Evolutionary conservation across 257 asterid species (phyloP).

Genomic region (Rhazya stricta): DNA sequence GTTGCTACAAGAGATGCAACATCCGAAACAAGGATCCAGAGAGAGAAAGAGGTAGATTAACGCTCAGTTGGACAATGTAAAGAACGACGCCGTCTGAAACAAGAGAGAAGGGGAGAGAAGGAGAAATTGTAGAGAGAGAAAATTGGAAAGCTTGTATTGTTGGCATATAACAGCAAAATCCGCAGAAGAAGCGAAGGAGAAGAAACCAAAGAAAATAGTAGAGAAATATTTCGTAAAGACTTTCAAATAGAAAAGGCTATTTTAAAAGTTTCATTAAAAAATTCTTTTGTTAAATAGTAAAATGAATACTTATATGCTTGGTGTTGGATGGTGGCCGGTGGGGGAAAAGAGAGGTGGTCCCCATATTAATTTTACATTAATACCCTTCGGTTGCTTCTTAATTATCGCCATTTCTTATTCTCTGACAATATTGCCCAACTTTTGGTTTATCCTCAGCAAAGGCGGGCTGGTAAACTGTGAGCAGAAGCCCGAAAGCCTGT

Average conservation of each 20-base stretch:
- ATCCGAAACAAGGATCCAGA: conserved; percentile 26
- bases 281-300: neutral
- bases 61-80: conserved; percentile 39
- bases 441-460: neutral
- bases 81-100: conserved; percentile 42
- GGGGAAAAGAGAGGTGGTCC: conserved; percentile 13
- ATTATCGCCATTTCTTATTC: neutral
- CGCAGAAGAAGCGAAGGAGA: conserved; percentile 64
- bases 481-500: neutral
- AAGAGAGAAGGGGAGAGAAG: conserved; percentile 27
- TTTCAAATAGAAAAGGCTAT: neutral
- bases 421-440: neutral
- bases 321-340: conserved; percentile 14
- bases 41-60: conserved; percentile 26
- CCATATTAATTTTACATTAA: neutral
- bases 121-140: conserved; percentile 19
- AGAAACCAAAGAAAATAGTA: conserved; percentile 45
- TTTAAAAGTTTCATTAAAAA: neutral
- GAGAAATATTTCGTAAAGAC: conserved; percentile 6
- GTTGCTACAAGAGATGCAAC: conserved; percentile 11
- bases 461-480: conserved; percentile 1
- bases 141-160: conserved; percentile 22
- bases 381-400: conserved; percentile 15
- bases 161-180: conserved; percentile 41
- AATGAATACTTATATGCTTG: conserved; percentile 13